phyloP scores from a whole-genome alignment of 2,329 filamentous ascomycete genomes.

The Trichothecium roseum region DNA sequence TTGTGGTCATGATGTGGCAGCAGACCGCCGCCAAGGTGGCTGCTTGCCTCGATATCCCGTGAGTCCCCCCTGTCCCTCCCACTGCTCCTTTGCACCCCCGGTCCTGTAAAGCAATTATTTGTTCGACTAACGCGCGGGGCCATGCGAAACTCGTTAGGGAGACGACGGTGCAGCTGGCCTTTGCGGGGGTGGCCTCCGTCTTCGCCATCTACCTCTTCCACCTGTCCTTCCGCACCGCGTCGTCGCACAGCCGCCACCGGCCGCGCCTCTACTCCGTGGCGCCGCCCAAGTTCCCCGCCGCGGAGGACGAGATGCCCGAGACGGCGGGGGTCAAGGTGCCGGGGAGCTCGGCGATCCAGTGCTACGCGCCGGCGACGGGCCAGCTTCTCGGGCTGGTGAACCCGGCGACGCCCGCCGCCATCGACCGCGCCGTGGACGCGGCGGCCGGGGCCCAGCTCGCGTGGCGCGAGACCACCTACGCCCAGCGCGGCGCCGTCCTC shows the following conservation, averaged over 20 bases:
- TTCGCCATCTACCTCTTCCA: slow-evolving; percentile 20
- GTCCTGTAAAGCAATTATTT: no score
- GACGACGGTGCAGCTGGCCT: slow-evolving; percentile 15
- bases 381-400: slow-evolving; percentile 69
- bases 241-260: slow-evolving; percentile 12
- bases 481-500: slow-evolving; percentile 67
- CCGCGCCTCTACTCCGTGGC: slow-evolving; percentile 51
- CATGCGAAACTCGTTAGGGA: slow-evolving; percentile 10
- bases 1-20: no score
- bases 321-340: slow-evolving; percentile 43
- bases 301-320: slow-evolving; percentile 38
- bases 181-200: slow-evolving; percentile 17
- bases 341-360: slow-evolving; percentile 62
- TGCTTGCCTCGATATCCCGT: neutral
- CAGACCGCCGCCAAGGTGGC: no score
- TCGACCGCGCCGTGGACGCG: slow-evolving; percentile 68
- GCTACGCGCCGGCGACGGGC: slow-evolving; percentile 84
- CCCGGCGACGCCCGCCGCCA: slow-evolving; percentile 63
- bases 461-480: slow-evolving; percentile 73
- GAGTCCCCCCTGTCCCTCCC: neutral
- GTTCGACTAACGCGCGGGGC: no score
- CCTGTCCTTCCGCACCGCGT: slow-evolving; percentile 6
- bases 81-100: neutral
- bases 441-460: slow-evolving; percentile 63
- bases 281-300: slow-evolving; percentile 49